Evolutionary conservation across 352 stramenopile species (phyloP).

Genomic region (Pythium rishiriense): DNA sequence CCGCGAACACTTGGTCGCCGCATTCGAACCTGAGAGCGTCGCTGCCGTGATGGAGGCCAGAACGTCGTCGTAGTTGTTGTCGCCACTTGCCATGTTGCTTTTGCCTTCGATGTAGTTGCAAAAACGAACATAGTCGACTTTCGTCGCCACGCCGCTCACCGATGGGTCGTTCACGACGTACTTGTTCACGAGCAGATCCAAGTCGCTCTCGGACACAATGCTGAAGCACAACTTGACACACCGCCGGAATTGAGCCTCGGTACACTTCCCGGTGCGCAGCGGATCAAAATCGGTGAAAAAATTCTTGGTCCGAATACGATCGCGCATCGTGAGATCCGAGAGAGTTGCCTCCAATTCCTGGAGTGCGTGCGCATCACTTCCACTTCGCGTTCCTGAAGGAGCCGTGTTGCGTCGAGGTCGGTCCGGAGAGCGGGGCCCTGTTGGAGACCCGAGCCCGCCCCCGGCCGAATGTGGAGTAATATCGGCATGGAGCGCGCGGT

Average conservation of each 20-base stretch:
- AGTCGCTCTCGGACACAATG: conserved; percentile 56
- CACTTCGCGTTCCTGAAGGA: conserved; percentile 10
- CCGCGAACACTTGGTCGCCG: conserved; percentile 50
- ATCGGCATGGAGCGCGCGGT: conserved; percentile 70
- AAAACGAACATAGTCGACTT: conserved; percentile 81
- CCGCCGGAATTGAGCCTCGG: conserved; percentile 73
- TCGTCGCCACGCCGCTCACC: conserved; percentile 36
- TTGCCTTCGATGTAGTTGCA: conserved; percentile 67
- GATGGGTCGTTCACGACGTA: conserved; percentile 40
- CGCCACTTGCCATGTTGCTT: conserved; percentile 24
- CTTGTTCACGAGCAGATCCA: conserved; percentile 60
- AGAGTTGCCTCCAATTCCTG: conserved; percentile 61
- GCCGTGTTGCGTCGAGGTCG: conserved; percentile 47
- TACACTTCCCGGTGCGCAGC: conserved; percentile 73
- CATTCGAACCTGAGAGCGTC: conserved; percentile 16
- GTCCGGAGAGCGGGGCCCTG: conserved; percentile 47
- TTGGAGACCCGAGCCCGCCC: conserved; percentile 27
- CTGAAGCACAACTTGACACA: conserved; percentile 80
- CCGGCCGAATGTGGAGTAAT: conserved; percentile 45
- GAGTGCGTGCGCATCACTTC: conserved; percentile 28
- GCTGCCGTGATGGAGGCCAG: conserved; percentile 41
- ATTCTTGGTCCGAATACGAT: conserved; percentile 81
- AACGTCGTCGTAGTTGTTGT: conserved; percentile 60
- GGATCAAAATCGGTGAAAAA: conserved; percentile 87
- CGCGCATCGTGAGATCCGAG: conserved; percentile 55